A percentile compares a stretch with the other conserved stretches of the same genome.
phyloP scores from a whole-genome alignment of 192 early-diverging fungal genomes.

The Cetraspora pellucida region DNA sequence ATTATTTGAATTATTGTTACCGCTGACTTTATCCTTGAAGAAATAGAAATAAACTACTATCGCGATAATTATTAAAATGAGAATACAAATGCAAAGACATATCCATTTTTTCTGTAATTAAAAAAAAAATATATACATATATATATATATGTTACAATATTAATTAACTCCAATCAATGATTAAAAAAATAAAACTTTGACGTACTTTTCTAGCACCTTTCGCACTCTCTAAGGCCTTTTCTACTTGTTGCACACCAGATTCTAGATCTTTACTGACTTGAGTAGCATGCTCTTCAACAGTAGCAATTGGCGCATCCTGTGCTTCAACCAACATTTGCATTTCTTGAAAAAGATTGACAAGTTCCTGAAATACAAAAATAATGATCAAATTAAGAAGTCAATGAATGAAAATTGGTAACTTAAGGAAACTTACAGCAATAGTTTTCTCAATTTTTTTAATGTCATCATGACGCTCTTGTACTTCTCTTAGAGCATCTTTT shows the following conservation, averaged over 20 bases:
- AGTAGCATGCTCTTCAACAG: slow-evolving; percentile 18
- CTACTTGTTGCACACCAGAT: slow-evolving; percentile 17
- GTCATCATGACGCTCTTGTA: slow-evolving; percentile 83
- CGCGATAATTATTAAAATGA: slow-evolving; percentile 6
- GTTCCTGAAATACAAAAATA: slow-evolving; percentile 9
- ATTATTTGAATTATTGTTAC: background rate
- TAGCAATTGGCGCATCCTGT: slow-evolving; percentile 2
- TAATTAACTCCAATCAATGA: background rate
- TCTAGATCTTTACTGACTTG: slow-evolving; percentile 8
- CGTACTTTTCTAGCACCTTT: slow-evolving; percentile 25
- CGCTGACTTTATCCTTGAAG: background rate
- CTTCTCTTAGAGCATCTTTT: slow-evolving; percentile 72
- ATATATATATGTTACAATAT: background rate
- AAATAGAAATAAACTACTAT: background rate
- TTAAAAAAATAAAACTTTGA: background rate
- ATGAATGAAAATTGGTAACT: too few species aligned
- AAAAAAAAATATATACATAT: background rate
- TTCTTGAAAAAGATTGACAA: slow-evolving; percentile 31
- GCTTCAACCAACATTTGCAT: slow-evolving; percentile 28
- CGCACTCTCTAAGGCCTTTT: slow-evolving; percentile 14
- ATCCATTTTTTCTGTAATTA: slow-evolving; percentile 32
- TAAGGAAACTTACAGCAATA: slow-evolving; percentile 63
- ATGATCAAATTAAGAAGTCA: background rate
- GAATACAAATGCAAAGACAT: slow-evolving; percentile 9
- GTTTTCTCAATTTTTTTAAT: slow-evolving; percentile 87